A percentile compares a stretch with the other conserved stretches of the same genome.
Evolutionary conservation across 495 filamentous ascomycete species (phyloP).

Genomic region (Glonium stellatum): DNA sequence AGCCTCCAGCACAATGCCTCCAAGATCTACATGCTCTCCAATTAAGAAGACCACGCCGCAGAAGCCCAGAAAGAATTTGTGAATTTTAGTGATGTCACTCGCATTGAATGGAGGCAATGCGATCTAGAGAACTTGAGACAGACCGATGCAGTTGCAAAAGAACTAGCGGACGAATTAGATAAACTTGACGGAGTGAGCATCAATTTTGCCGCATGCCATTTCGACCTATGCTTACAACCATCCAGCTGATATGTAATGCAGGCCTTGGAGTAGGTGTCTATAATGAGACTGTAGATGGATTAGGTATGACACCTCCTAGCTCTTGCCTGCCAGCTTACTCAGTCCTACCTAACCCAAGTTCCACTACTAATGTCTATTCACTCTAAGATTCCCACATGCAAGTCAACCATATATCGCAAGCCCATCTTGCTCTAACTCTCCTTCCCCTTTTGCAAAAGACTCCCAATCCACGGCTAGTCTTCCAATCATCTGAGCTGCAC

Average conservation of each 20-base stretch:
- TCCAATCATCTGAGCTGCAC: slow-evolving; percentile 52
- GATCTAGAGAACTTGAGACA: slow-evolving; percentile 29
- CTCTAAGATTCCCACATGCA: slow-evolving; percentile 36
- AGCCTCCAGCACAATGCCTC: slow-evolving; percentile 45
- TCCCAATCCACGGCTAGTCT: slow-evolving; percentile 38
- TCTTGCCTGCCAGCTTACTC: no score
- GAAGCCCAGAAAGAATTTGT: slow-evolving; percentile 29
- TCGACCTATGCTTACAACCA: neutral
- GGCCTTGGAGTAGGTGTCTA: slow-evolving; percentile 34
- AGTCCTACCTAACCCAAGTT: no score
- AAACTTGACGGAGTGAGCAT: slow-evolving; percentile 24
- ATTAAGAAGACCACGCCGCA: slow-evolving; percentile 32
- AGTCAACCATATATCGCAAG: slow-evolving; percentile 34
- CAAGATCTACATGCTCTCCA: slow-evolving; percentile 44
- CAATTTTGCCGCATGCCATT: neutral
- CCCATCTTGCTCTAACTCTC: slow-evolving; percentile 31
- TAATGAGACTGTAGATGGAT: slow-evolving; percentile 32
- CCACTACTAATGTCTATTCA: no score
- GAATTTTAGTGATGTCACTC: slow-evolving; percentile 26
- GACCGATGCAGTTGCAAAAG: slow-evolving; percentile 27
- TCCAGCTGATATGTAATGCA: slow-evolving; percentile 31
- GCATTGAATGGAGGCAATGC: slow-evolving; percentile 28
- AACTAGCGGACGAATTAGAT: slow-evolving; percentile 23
- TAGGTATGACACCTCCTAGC: no score
- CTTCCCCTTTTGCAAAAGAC: slow-evolving; percentile 31